A percentile compares a stretch with the other conserved stretches of the same genome.
These are phyloP conservation scores for Kwoniella mangroviensis DNA, from an alignment of 768 basidiomycete species.

Conservation along the genomic window DNA sequence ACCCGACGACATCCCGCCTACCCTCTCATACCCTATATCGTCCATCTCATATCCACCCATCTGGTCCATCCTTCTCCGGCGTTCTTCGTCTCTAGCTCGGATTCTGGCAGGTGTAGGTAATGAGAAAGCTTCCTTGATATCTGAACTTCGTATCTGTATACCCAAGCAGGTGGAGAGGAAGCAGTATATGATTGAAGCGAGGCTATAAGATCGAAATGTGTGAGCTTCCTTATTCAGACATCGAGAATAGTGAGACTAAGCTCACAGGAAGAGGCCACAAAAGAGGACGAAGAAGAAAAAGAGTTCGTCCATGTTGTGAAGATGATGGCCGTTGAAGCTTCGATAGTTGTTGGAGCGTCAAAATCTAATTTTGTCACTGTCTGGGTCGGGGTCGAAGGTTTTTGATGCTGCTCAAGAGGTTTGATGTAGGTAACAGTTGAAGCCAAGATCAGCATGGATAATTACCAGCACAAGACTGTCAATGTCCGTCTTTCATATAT, in stretches of 20 bases:
- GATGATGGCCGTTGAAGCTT: too few species aligned
- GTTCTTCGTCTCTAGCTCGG: conserved; percentile 30
- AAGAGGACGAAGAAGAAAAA: conserved; percentile 49
- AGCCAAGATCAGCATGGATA: too few species aligned
- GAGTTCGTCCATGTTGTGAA: conserved; percentile 41
- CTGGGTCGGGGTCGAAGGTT: too few species aligned
- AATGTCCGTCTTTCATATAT: too few species aligned
- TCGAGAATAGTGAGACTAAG: too few species aligned
- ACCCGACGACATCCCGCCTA: conserved; percentile 18
- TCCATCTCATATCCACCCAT: conserved; percentile 38
- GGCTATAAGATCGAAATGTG: conserved; percentile 17
- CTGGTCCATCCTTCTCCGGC: conserved; percentile 19
- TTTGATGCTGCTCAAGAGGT: too few species aligned
- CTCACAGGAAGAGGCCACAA: conserved; percentile 45
- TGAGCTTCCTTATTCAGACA: too few species aligned
- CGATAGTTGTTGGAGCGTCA: too few species aligned
- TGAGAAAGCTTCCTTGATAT: conserved; percentile 46
- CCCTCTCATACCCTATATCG: conserved; percentile 24
- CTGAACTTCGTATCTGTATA: conserved; percentile 41
- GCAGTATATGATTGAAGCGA: conserved; percentile 50
- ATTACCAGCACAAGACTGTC: too few species aligned
- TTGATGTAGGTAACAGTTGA: too few species aligned
- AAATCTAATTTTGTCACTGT: too few species aligned
- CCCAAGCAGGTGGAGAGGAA: conserved; percentile 55
- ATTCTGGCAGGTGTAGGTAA: conserved; percentile 30